Percentiles rank a stretch among this genome's conserved stretches.
These are phyloP conservation scores for Oldenlandia corymbosa DNA, from an alignment of 257 asterid genomes.

Conservation along the genomic window DNA sequence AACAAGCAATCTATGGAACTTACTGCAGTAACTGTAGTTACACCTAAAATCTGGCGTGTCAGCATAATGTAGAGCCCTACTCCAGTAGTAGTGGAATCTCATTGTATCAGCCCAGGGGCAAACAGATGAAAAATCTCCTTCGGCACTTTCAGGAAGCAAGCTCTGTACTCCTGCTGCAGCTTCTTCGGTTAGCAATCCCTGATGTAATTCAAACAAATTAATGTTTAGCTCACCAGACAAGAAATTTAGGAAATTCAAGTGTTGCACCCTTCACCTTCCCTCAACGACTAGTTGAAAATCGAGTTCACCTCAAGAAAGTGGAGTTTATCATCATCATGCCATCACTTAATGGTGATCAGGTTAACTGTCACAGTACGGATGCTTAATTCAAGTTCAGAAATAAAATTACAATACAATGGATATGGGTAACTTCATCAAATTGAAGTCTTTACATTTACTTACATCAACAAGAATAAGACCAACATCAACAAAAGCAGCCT, in stretches of 20 bases:
- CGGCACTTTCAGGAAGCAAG: constrained; percentile 78
- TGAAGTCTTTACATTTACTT: not conserved
- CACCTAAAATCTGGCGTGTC: constrained; percentile 95
- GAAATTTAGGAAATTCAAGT: not conserved
- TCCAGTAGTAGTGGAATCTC: constrained; percentile 72
- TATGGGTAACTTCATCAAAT: not conserved
- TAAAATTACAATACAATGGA: not conserved
- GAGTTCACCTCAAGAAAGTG: too few relatives aligned
- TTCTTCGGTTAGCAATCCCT: constrained; percentile 69
- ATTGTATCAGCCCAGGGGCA: constrained; percentile 87
- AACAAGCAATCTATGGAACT: constrained; percentile 22
- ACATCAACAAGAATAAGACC: not conserved
- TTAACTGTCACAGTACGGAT: too few relatives aligned
- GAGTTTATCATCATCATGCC: too few relatives aligned
- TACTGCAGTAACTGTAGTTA: constrained; percentile 86
- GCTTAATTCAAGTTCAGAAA: not conserved
- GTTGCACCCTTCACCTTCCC: too few relatives aligned
- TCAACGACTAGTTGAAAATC: not conserved
- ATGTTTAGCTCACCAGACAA: not conserved
- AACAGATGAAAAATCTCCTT: constrained; percentile 82
- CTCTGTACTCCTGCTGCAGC: constrained; percentile 54
- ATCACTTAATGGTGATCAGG: too few relatives aligned
- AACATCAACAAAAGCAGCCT: not conserved
- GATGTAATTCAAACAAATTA: constrained; percentile 6
- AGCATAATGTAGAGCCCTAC: constrained; percentile 64